Base-by-base conservation (phyloP, 495 filamentous ascomycete genomes). In the Bacidia rubella region DNA sequence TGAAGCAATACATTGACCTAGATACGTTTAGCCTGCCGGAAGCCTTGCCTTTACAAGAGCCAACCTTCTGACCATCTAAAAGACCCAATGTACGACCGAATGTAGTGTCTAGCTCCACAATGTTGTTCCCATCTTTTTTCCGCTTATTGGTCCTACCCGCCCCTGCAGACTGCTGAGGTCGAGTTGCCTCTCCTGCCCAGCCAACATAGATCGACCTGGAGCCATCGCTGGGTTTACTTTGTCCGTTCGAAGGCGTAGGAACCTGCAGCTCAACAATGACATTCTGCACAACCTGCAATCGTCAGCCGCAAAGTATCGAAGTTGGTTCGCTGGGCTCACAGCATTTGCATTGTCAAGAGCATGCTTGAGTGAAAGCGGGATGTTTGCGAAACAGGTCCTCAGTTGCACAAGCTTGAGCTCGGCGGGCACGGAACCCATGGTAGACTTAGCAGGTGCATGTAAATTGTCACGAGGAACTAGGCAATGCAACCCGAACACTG, bases 181-280 rank as follows among this genome's bases (percentile, higher is more conserved):
- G 89, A 74, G 88, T 95, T 57, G 85, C 81, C 86, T 97, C 92
- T 54, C 92, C 92, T 17, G 92, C 94, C 93, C 93, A 98, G 60
- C 92, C 92, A 43, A 92, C 71, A 57, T 81, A 94, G 57, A 89
- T 76, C 49, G 86, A 89, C 57, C 74, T 83, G 62, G 75, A 76
- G 45, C 72, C 60, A 24, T 27, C 52, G 45, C 48, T 50, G 27
- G 43, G 38, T 25, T 29, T 48, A 45, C 56, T 63, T 66, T 48
- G 69, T 70, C 62, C 66, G 63, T 61, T 62, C 48, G 64, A 47
- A 4, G 65, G 52, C 15, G 72, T 66, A 49, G 76, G 76, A 62
- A 80, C 86, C 60, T 73, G 80, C 40, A 98, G 74, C 65, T 98
- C 92, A 64, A 98, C 83, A 54, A 97, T 76, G 57, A 96, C 86